phyloP scores from a whole-genome alignment of 2,329 filamentous ascomycete genomes.

The Aspergillus bombycis region DNA sequence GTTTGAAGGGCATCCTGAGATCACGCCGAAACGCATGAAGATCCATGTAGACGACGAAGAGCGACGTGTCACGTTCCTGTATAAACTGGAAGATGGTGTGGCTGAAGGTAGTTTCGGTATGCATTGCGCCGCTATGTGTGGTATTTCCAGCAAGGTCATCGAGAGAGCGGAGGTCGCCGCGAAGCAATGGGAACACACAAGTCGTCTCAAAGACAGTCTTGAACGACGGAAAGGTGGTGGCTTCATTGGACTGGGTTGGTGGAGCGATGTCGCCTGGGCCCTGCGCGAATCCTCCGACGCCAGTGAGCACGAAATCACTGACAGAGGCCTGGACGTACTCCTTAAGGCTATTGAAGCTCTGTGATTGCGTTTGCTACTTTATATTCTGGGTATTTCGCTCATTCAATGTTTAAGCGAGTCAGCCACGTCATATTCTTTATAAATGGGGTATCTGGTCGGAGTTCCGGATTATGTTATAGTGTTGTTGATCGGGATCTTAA shows the following conservation, averaged over 20 bases:
- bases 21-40: constrained; percentile 84
- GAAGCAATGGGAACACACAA: constrained; percentile 92
- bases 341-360: constrained; percentile 59
- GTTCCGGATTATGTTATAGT: neutral
- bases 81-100: constrained; percentile 89
- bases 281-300: constrained; percentile 57
- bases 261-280: constrained; percentile 84
- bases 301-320: constrained; percentile 44
- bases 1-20: constrained; percentile 86
- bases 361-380: constrained; percentile 31
- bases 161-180: constrained; percentile 86
- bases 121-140: constrained; percentile 99
- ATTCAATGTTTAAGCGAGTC: neutral
- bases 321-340: constrained; percentile 59
- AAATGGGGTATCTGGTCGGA: neutral
- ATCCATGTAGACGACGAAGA: constrained; percentile 87
- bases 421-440: neutral
- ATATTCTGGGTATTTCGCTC: neutral
- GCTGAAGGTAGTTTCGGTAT: constrained; percentile 97
- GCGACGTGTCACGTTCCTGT: constrained; percentile 91
- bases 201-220: constrained; percentile 82
- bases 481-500: neutral
- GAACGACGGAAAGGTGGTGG: constrained; percentile 78
- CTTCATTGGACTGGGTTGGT: constrained; percentile 80
- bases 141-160: constrained; percentile 81